Evolutionary conservation across 495 filamentous ascomycete genomes (phyloP), one percentile per base, ranked within the genome.

Genomic region (Massariosphaeria phaeospora): DNA sequence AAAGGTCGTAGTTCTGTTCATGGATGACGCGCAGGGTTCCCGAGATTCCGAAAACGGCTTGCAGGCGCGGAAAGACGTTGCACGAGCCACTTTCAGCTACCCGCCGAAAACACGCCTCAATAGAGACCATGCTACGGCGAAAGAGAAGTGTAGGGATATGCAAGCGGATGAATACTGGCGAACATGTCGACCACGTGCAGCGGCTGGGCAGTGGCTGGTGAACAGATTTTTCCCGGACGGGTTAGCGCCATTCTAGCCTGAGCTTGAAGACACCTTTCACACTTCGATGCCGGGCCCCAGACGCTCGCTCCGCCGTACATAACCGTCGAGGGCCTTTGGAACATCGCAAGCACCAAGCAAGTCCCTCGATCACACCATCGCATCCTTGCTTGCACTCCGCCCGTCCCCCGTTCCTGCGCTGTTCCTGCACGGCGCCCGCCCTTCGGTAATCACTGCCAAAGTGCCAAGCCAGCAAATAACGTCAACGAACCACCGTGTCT

Each of bases 221-320:
- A 38, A 40, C 17, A 21, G 24, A 40, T 40, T 40, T 21, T 21
- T 40, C 15, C 6, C 6, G 20, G 17, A 4, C 17, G 38, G 4
- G 3, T 17, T 36, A 36, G 34, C 34, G 34, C 4, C 40, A 4
- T 21, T 21, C 15, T 43, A 21, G 40, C 40, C 18, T 13, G 24
- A 48, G 29, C 10, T 50, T 31, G 24, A 50, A 34, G 47, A 35
- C 27, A 39, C 47, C 18, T 35, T 6, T 25, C 25, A 26, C 25
- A 47, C 41, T 25, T 30, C 24, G 34, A 47, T 47, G 43, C 43
- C 11, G 24, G 20, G 20, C 41, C 41, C 36, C 34, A 40, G 34
- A 23, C 34, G 33, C 18, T 35, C n/a, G n/a, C n/a, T 18, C 48
- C 23, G 48, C 35, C 48, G 48, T 51, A 40, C 41, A 51, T 51